Evolutionary conservation across 2,329 filamentous ascomycete genomes (phyloP).

Genomic region (Cylindrodendrum hubeiense): DNA sequence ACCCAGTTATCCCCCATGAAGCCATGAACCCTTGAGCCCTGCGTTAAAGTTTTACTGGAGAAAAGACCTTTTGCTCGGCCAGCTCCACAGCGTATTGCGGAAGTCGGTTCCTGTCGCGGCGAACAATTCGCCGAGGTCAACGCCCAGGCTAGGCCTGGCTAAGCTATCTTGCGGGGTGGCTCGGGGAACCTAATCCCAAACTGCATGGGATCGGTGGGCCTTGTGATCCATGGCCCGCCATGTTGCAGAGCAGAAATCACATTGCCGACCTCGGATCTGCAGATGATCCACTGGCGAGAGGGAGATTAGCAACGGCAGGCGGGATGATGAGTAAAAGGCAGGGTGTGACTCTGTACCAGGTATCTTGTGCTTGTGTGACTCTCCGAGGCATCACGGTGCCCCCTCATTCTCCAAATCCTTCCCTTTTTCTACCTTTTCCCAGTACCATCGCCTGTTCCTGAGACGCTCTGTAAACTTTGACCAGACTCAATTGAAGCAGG

Average conservation of each 20-base stretch:
- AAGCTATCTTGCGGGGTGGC: constrained; percentile 23
- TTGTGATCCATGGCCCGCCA: constrained; percentile 9
- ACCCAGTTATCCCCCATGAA: constrained; percentile 3
- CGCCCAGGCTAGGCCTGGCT: constrained; percentile 6
- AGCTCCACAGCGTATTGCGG: not conserved
- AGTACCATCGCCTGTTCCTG: not conserved
- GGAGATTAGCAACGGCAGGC: constrained; percentile 19
- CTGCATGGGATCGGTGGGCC: constrained; percentile 16
- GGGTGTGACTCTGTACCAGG: constrained; percentile 13
- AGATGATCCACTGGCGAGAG: constrained; percentile 17
- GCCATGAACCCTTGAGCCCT: constrained; percentile 2
- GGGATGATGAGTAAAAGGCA: not conserved
- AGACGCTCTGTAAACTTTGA: constrained; percentile 1
- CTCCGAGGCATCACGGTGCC: constrained; percentile 4
- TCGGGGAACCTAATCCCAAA: constrained; percentile 12
- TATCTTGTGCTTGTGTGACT: constrained; percentile 12
- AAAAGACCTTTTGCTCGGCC: not conserved
- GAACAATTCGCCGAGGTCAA: constrained; percentile 14
- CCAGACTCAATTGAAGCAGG: constrained; percentile 10
- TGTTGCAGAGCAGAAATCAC: constrained; percentile 10
- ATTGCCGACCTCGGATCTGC: constrained; percentile 25
- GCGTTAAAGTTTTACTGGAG: constrained; percentile 8
- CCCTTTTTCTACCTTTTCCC: not conserved
- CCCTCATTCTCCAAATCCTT: not conserved
- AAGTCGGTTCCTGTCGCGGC: not conserved